phyloP scores from a whole-genome alignment of 768 basidiomycete species.

The Hemileccinum impolitum region DNA sequence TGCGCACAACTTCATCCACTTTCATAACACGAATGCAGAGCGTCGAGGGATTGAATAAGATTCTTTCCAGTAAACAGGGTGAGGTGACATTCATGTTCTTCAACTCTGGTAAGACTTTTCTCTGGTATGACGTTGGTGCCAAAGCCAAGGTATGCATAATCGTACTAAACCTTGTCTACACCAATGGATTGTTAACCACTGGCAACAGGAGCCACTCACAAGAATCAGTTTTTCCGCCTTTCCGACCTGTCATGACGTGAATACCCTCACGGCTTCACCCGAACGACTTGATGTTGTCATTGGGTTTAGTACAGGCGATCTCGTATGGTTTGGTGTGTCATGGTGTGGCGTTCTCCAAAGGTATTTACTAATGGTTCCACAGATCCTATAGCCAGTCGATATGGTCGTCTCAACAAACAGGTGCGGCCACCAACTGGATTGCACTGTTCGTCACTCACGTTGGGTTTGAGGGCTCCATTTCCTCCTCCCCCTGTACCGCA shows the following conservation, averaged over 20 bases:
- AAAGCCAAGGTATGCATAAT: slow-evolving; percentile 66
- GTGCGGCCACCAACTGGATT: slow-evolving; percentile 33
- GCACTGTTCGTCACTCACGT: slow-evolving; percentile 9
- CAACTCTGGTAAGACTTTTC: slow-evolving; percentile 77
- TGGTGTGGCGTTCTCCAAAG: not conserved
- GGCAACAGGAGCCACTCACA: slow-evolving; percentile 76
- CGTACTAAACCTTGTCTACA: not conserved
- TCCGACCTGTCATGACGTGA: slow-evolving; percentile 91
- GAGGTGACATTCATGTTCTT: slow-evolving; percentile 86
- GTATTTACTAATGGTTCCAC: slow-evolving; percentile 6
- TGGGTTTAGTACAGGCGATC: slow-evolving; percentile 92
- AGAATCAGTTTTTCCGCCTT: slow-evolving; percentile 81
- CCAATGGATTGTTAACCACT: slow-evolving; percentile 2
- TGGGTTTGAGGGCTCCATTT: slow-evolving; percentile 62
- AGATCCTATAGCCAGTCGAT: slow-evolving; percentile 81
- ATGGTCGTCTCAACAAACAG: slow-evolving; percentile 86
- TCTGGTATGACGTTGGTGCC: slow-evolving; percentile 84
- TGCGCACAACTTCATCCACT: slow-evolving; percentile 86
- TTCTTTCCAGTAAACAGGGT: slow-evolving; percentile 75
- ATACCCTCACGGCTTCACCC: slow-evolving; percentile 68
- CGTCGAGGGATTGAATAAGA: slow-evolving; percentile 70
- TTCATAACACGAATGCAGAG: slow-evolving; percentile 88
- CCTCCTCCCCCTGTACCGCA: slow-evolving; percentile 80
- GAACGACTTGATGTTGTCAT: slow-evolving; percentile 85
- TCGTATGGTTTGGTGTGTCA: slow-evolving; percentile 87